A percentile compares a stretch with the other conserved stretches of the same genome.
Conservation (phyloP, 2,329 filamentous ascomycete genomes). For the Ophiocordyceps polyrhachis-furcata region DNA sequence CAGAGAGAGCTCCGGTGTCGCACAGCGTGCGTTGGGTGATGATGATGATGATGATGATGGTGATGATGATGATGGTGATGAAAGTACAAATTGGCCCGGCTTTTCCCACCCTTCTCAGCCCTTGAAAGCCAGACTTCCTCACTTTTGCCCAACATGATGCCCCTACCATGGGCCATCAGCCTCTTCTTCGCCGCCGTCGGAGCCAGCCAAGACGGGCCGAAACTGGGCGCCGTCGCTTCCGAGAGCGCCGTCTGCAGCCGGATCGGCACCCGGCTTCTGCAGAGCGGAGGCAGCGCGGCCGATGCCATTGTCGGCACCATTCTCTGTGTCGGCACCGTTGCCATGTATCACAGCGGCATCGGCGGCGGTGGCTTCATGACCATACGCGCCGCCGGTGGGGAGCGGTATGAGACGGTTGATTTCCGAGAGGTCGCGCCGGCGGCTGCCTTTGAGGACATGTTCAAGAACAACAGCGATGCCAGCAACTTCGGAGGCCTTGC, state of each 20-base stretch:
- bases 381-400: constrained; percentile 42
- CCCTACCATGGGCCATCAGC: not conserved
- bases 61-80: not conserved
- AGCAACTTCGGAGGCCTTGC: constrained; percentile 55
- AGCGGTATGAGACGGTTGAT: constrained; percentile 66
- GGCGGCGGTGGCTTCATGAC: constrained; percentile 68
- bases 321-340: constrained; percentile 43
- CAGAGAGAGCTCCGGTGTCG: not conserved
- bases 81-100: not conserved
- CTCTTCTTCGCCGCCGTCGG: not conserved
- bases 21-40: not conserved
- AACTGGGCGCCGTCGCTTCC: constrained; percentile 40
- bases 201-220: not conserved
- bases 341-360: constrained; percentile 51
- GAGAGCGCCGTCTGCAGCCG: constrained; percentile 39
- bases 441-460: constrained; percentile 68
- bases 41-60: not conserved
- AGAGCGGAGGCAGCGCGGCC: constrained; percentile 44
- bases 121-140: too few relatives aligned
- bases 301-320: constrained; percentile 47
- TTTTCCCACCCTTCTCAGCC: too few relatives aligned
- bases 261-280: constrained; percentile 37
- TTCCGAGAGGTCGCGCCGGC: constrained; percentile 73
- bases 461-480: constrained; percentile 42
- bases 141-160: too few relatives aligned